These are phyloP conservation scores for Termitomyces titanicus DNA, from an alignment of 768 basidiomycete genomes.

Conservation along the genomic window DNA sequence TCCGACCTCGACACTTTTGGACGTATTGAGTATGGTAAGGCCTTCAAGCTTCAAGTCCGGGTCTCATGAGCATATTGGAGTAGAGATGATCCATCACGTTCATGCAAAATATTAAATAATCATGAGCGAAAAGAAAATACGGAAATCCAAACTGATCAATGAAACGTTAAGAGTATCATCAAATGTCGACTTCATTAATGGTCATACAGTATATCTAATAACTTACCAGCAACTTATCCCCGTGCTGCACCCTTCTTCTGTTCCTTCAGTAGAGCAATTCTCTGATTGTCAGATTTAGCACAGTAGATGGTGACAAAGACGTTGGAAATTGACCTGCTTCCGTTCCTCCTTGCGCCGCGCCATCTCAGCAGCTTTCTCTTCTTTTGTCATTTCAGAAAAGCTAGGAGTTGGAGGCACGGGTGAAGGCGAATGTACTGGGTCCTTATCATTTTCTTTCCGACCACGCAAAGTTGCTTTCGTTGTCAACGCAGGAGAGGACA, in stretches of 20 bases:
- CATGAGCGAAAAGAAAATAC: too few relatives aligned
- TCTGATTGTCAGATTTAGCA: conserved; percentile 33
- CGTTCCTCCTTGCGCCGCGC: conserved; percentile 88
- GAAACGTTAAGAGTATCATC: too few relatives aligned
- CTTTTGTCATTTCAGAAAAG: conserved; percentile 64
- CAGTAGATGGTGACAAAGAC: conserved; percentile 1
- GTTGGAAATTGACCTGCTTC: conserved; percentile 55
- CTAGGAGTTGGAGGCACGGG: conserved; percentile 20
- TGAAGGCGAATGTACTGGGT: conserved; percentile 10
- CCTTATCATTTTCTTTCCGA: conserved; percentile 5
- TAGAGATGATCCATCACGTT: too few relatives aligned
- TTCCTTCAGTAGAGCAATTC: conserved; percentile 77
- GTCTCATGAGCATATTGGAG: too few relatives aligned
- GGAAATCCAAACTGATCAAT: neutral
- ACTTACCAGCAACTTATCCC: conserved; percentile 3
- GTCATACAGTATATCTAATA: too few relatives aligned
- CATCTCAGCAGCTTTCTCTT: conserved; percentile 94
- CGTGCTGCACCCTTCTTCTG: conserved; percentile 60
- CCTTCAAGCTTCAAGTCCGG: too few relatives aligned
- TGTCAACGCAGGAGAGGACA: conserved; percentile 15
- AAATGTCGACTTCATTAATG: too few relatives aligned
- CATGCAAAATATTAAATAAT: too few relatives aligned
- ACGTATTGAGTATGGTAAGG: too few relatives aligned
- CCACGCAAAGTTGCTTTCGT: conserved; percentile 24
- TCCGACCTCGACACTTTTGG: too few relatives aligned